phyloP scores from a whole-genome alignment of 129 eudicot genomes.

The Tagetes patula region DNA sequence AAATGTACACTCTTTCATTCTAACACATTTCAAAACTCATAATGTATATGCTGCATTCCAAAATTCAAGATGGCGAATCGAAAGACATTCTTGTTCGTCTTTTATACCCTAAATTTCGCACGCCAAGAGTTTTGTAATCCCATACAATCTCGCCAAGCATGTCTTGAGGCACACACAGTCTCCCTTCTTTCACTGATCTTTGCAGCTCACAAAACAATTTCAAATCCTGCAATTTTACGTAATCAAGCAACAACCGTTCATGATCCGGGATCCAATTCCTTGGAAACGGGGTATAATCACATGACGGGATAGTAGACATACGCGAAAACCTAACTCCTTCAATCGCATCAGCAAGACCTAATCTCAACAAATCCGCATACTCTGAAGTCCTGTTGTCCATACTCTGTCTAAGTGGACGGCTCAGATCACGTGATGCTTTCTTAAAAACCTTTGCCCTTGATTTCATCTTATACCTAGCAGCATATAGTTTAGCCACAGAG shows the following conservation, averaged over 20 bases:
- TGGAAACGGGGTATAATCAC: slow-evolving; percentile 82
- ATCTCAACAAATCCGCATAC: slow-evolving; percentile 74
- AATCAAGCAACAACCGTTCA: slow-evolving; percentile 73
- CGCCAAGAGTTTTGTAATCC: slow-evolving; percentile 68
- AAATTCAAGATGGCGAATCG: background rate
- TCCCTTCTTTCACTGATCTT: slow-evolving; percentile 54
- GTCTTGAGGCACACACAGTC: slow-evolving; percentile 76
- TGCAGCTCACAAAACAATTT: slow-evolving; percentile 61
- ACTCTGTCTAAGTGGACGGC: slow-evolving; percentile 75
- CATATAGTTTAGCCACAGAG: slow-evolving; percentile 87
- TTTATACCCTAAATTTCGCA: slow-evolving; percentile 30
- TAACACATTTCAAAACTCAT: background rate
- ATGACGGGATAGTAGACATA: slow-evolving; percentile 78
- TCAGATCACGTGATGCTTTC: slow-evolving; percentile 75
- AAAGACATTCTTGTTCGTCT: slow-evolving; percentile 18
- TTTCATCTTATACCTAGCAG: slow-evolving; percentile 88
- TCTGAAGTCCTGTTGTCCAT: slow-evolving; percentile 66
- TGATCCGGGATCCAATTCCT: slow-evolving; percentile 87
- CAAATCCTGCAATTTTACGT: slow-evolving; percentile 63
- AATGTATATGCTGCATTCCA: background rate
- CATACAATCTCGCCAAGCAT: slow-evolving; percentile 75
- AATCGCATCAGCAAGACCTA: slow-evolving; percentile 87
- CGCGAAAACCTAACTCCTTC: slow-evolving; percentile 83
- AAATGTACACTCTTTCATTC: background rate
- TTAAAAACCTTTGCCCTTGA: slow-evolving; percentile 94